Base-by-base conservation (phyloP, 768 basidiomycete species). In the Suillus americanus region DNA sequence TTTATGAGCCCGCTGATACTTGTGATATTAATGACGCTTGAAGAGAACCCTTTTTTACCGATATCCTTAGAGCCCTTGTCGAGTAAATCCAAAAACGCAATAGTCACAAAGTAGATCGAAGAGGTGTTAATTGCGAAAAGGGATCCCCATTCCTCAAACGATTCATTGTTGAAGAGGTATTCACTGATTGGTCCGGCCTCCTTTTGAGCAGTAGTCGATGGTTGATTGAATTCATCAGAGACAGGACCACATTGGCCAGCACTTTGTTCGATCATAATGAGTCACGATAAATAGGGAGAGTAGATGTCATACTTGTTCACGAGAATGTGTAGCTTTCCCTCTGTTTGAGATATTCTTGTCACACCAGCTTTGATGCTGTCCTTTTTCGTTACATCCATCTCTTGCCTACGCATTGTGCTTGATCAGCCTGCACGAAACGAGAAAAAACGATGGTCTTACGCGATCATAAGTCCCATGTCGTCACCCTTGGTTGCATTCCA, bases 51-150 rank as follows among this genome's bases (percentile, higher is more conserved):
- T 9, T 80, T 76, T 38, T 74, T 73, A 65, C 90, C 89, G 68
- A 83, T 79, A 33, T 90, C 89, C 68, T 84, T 80, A 28, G 88
- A 85, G 37, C 90, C 92, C 68, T 87, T 89, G 62, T 86, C 87
- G 53, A 94, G 83, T 48, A 94, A 79, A 5, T 89, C 91, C 53
- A 92, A 75, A 76, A 93, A 92, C 0, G 90, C 92, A 8, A 84
- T 86, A 0, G 90, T 90, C 65, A 88, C 83, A 72, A 93, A 94
- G 78, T 86, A 93, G 61, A 89, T 78, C n/a, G 92, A 87, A 71
- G 89, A 87, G 0, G 88, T 84, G 77, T 94, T 93, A 75, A 90
- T 80, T 14, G 77, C 73, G 71, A 86, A 92, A 18, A 91, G 74
- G 45, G 84, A 74, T 0, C 79, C 74, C 92, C 92, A 94, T 46